These are phyloP conservation scores for Wickerhamomyces ciferrii DNA, from an alignment of 805 yeast species.

Conservation along the genomic window DNA sequence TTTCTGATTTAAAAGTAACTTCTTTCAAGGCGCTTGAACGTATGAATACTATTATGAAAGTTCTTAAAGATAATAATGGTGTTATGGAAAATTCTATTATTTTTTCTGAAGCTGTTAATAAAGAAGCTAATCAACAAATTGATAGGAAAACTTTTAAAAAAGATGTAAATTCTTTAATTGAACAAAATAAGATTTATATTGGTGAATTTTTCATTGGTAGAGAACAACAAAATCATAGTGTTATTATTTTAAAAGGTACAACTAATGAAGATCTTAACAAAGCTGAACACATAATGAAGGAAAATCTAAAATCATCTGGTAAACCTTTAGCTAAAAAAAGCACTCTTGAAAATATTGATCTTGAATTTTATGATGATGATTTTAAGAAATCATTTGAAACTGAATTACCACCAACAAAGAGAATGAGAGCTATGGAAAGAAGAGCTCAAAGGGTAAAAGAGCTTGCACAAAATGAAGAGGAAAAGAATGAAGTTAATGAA, in stretches of 20 bases:
- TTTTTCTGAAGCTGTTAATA: constrained; percentile 36
- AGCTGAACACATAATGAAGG: not conserved
- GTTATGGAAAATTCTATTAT: constrained; percentile 36
- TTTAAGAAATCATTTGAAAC: not conserved
- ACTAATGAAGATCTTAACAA: not conserved
- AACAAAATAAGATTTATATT: constrained; percentile 22
- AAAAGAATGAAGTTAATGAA: not conserved
- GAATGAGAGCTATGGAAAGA: too few relatives aligned
- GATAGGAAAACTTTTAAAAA: constrained; percentile 51
- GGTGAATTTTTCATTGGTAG: constrained; percentile 16
- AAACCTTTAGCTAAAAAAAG: not conserved
- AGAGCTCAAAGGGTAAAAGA: too few relatives aligned
- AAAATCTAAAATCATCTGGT: not conserved
- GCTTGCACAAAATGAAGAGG: too few relatives aligned
- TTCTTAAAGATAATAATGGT: constrained; percentile 40
- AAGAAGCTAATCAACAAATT: constrained; percentile 34
- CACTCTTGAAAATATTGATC: not conserved
- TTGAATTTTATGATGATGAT: not conserved
- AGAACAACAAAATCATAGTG: not conserved
- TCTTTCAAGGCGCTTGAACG: constrained; percentile 42
- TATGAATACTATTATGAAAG: constrained; percentile 34
- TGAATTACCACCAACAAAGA: not conserved
- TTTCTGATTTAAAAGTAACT: constrained; percentile 30
- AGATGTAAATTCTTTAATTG: constrained; percentile 33
- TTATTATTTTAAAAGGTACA: not conserved